phyloP scores from a whole-genome alignment of 257 asterid species.

The Lycium ferocissimum region DNA sequence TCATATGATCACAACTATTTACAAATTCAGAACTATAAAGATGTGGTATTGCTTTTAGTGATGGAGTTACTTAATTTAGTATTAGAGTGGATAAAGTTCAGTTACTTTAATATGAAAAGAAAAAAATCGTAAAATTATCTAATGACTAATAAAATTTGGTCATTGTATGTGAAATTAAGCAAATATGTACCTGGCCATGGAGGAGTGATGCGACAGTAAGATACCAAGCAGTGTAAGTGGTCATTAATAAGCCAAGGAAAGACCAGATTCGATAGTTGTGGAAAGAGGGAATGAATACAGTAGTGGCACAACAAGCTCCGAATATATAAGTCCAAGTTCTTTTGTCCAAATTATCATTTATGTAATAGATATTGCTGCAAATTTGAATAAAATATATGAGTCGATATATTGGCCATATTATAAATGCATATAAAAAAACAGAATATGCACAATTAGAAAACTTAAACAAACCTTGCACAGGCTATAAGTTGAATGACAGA shows the following conservation, averaged over 20 bases:
- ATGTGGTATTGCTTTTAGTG: background rate
- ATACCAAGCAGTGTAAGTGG: conserved; percentile 97
- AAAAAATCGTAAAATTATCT: background rate
- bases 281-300: conserved; percentile 91
- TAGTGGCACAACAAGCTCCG: conserved; percentile 96
- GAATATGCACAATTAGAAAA: background rate
- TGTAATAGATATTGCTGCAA: conserved; percentile 92
- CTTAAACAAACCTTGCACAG: conserved; percentile 77
- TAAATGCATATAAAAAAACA: too few species aligned
- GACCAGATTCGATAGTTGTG: conserved; percentile 97
- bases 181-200: conserved; percentile 77
- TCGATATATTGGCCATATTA: background rate
- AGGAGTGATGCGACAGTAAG: conserved; percentile 83
- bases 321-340: conserved; percentile 94
- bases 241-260: conserved; percentile 83
- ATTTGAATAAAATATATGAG: background rate
- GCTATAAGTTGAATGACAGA: conserved; percentile 97
- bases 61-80: background rate
- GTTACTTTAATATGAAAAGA: background rate
- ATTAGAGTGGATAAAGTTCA: too few species aligned
- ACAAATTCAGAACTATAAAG: background rate
- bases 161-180: background rate
- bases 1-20: background rate
- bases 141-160: background rate
- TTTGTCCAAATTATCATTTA: conserved; percentile 95